Conservation (phyloP, 2,329 filamentous ascomycete species). For the Elsinoe arachidis region DNA sequence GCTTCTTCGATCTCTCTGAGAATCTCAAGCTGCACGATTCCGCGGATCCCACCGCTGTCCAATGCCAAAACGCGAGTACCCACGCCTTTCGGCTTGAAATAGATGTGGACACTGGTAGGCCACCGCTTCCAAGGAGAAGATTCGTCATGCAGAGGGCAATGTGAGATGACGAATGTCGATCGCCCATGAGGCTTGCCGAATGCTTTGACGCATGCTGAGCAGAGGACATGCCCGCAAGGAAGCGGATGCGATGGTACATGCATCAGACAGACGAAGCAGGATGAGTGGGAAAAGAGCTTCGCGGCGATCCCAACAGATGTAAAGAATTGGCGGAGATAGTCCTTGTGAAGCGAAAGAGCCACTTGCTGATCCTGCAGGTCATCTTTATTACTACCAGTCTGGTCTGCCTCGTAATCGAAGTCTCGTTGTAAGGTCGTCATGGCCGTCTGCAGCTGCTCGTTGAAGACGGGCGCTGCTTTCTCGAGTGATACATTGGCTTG, state of each 20-base stretch:
- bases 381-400: conserved; percentile 18
- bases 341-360: conserved; percentile 24
- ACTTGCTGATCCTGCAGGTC: conserved; percentile 17
- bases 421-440: conserved; percentile 17
- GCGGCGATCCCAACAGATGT: conserved; percentile 7
- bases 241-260: conserved; percentile 36
- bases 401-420: neutral
- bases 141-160: conserved; percentile 25
- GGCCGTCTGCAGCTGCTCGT: conserved; percentile 22
- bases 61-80: conserved; percentile 18
- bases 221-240: conserved; percentile 40
- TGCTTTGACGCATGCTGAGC: conserved; percentile 33
- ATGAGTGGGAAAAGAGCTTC: conserved; percentile 34
- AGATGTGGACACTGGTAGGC: conserved; percentile 28
- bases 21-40: conserved; percentile 39
- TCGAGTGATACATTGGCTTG: conserved; percentile 29
- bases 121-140: conserved; percentile 35
- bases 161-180: conserved; percentile 1
- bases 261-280: conserved; percentile 41
- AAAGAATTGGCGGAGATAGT: conserved; percentile 31
- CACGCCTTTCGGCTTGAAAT: conserved; percentile 23
- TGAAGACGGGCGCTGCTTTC: conserved; percentile 23
- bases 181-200: conserved; percentile 26
- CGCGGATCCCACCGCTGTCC: conserved; percentile 38
- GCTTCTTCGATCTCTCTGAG: conserved; percentile 34